Evolutionary conservation across 169 alveolate species (phyloP), one percentile per base, ranked within the genome.

Genomic region (Plasmodium gonderi): DNA sequence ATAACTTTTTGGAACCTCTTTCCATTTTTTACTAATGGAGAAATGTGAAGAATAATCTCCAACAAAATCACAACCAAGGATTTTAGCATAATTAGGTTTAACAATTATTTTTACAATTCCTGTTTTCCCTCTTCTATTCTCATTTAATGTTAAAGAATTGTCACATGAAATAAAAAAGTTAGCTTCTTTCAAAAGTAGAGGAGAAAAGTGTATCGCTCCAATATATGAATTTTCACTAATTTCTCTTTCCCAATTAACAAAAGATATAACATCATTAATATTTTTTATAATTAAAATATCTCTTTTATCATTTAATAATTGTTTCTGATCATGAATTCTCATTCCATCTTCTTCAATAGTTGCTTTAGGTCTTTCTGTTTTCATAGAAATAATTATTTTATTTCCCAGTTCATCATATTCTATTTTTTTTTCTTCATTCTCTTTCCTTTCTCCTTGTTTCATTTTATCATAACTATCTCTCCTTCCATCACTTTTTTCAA

Each of bases 41-140:
- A 87, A 87, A 76, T 75, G 72, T 11, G 79, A 20, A 6, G 93
- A 87, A 44, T 75, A 87, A 23, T 60, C 89, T 6, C 93, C 89
- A 0, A 76, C 89, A 42, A 87, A 87, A 51, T 87, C 93, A 40
- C 93, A 87, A 31, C 93, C 93, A 60, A 9, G 26, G 2, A 87
- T 87, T 38, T 87, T 87, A 14, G 68, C 44, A 51, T 23, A 75
- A 20, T 87, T 87, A 0, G 89, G 78, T 12, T 75, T 51, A 54
- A 87, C 79, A 7, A 74, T 26, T 29, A 87, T 42, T 87, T 76
- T 74, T 2, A 87, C 89, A 17, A 54, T 87, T 3, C 75, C 93
- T 20, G 93, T 76, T 36, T 87, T 87, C 1, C 93, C 93, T 36
- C 93, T 75, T 36, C 36, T 74, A 75, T 67, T 87, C 42, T 87